Evolutionary conservation across 2,329 filamentous ascomycete species (phyloP).

Genomic region (Pseudopithomyces chartarum): DNA sequence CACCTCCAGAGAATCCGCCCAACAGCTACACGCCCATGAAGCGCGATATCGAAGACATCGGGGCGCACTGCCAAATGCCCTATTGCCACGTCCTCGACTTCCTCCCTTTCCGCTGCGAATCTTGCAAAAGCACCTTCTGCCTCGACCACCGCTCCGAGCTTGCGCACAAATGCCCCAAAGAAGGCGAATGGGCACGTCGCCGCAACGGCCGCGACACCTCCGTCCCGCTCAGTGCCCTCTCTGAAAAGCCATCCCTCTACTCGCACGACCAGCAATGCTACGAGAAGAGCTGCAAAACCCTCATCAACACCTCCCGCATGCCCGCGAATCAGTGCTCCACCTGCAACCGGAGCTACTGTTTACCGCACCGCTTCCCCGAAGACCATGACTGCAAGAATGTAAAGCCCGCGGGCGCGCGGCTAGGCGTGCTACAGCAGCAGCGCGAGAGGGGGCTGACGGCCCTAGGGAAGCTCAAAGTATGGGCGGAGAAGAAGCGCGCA

Average conservation of each 20-base stretch:
- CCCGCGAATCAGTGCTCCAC: conserved; percentile 72
- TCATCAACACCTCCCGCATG: conserved; percentile 68
- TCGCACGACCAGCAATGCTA: conserved; percentile 72
- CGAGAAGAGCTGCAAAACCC: conserved; percentile 68
- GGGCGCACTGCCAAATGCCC: conserved; percentile 85
- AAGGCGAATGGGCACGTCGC: conserved; percentile 64
- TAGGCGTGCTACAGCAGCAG: conserved; percentile 50
- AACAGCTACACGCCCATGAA: conserved; percentile 70
- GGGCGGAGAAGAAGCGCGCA: conserved; percentile 81
- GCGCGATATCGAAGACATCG: conserved; percentile 81
- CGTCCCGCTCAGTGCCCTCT: conserved; percentile 25
- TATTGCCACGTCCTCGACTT: conserved; percentile 97
- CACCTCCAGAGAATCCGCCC: conserved; percentile 10
- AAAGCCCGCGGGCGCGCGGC: conserved; percentile 61
- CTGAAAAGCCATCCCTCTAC: conserved; percentile 60
- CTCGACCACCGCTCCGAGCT: conserved; percentile 90
- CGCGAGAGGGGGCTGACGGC: conserved; percentile 73
- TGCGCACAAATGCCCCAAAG: conserved; percentile 70
- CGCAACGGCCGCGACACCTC: conserved; percentile 46
- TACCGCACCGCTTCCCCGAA: conserved; percentile 76
- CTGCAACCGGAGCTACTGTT: conserved; percentile 76
- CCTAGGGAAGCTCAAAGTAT: conserved; percentile 76
- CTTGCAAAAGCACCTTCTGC: conserved; percentile 83
- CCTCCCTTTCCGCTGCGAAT: conserved; percentile 91
- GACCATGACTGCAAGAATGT: conserved; percentile 86